These are phyloP conservation scores for Pseudogymnoascus sp. DNA, from an alignment of 2,329 filamentous ascomycete genomes.

Conservation along the genomic window DNA sequence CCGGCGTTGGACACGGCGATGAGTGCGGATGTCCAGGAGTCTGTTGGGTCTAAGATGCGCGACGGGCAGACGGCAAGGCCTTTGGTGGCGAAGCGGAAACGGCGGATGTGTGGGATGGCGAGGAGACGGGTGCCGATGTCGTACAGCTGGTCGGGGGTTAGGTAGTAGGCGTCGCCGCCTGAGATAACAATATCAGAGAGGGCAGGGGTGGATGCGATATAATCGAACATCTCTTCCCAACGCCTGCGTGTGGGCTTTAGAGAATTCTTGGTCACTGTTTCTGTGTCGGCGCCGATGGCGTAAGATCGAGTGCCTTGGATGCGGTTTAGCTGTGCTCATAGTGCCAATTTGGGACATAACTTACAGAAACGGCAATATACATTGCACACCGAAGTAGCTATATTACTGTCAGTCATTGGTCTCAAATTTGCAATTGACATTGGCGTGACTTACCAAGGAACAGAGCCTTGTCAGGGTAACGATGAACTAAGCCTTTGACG, in stretches of 20 bases:
- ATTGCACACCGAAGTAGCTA: slow-evolving; percentile 52
- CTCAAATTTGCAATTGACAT: not conserved
- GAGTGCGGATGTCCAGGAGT: slow-evolving; percentile 46
- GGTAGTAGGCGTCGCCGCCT: slow-evolving; percentile 53
- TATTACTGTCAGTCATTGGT: slow-evolving; percentile 17
- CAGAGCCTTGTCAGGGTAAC: slow-evolving; percentile 55
- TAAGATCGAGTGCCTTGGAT: slow-evolving; percentile 43
- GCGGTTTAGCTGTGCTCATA: not conserved
- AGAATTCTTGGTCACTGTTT: slow-evolving; percentile 38
- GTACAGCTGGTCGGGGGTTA: slow-evolving; percentile 43
- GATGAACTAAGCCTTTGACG: slow-evolving; percentile 50
- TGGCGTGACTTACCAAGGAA: slow-evolving; percentile 44
- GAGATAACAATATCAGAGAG: slow-evolving; percentile 55
- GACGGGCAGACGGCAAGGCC: slow-evolving; percentile 51
- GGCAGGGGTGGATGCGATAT: slow-evolving; percentile 42
- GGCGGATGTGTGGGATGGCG: slow-evolving; percentile 47
- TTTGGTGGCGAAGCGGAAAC: slow-evolving; percentile 54
- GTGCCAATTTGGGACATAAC: not conserved
- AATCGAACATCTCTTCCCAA: slow-evolving; percentile 49
- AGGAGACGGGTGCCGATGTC: slow-evolving; percentile 49
- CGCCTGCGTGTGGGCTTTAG: slow-evolving; percentile 34
- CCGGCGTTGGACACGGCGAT: slow-evolving; percentile 43
- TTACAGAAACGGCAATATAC: slow-evolving; percentile 53
- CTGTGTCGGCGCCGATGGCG: slow-evolving; percentile 47
- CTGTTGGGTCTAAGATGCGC: slow-evolving; percentile 43